A percentile compares a stretch with the other conserved stretches of the same genome.
Evolutionary conservation across 2,329 filamentous ascomycete species (phyloP).

Genomic region (Chalara sp.): DNA sequence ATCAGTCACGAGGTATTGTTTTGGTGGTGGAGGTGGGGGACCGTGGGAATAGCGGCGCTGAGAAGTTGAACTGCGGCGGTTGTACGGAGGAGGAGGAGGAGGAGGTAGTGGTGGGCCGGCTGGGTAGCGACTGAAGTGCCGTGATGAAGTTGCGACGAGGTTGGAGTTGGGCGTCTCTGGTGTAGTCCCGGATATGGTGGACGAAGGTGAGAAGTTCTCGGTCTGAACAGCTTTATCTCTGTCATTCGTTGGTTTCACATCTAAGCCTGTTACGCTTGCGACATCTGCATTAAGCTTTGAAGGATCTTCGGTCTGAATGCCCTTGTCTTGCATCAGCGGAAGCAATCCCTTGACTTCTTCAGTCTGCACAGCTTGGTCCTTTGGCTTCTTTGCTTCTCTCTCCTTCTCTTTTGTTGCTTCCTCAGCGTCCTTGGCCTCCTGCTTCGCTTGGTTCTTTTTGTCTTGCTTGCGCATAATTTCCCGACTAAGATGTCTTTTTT

Average conservation of each 20-base stretch:
- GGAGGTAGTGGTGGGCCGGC: conserved; percentile 4
- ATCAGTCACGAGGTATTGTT: conserved; percentile 30
- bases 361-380: conserved; percentile 20
- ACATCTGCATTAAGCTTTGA: background rate
- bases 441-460: conserved; percentile 34
- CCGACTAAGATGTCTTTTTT: conserved; percentile 36
- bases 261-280: background rate
- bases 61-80: background rate
- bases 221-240: conserved; percentile 20
- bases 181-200: conserved; percentile 14
- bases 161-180: conserved; percentile 18
- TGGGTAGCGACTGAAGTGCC: background rate
- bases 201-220: conserved; percentile 9
- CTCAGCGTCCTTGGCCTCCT: conserved; percentile 30
- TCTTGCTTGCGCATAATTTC: conserved; percentile 32
- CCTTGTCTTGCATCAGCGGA: conserved; percentile 9
- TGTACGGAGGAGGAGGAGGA: background rate
- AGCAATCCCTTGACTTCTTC: conserved; percentile 12
- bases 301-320: conserved; percentile 20
- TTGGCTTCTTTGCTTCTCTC: conserved; percentile 28
- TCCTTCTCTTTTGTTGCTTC: conserved; percentile 35
- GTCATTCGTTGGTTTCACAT: conserved; percentile 5
- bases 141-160: conserved; percentile 4
- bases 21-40: conserved; percentile 26
- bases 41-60: conserved; percentile 4